phyloP scores from a whole-genome alignment of 495 filamentous ascomycete genomes.

The Terfezia claveryi region DNA sequence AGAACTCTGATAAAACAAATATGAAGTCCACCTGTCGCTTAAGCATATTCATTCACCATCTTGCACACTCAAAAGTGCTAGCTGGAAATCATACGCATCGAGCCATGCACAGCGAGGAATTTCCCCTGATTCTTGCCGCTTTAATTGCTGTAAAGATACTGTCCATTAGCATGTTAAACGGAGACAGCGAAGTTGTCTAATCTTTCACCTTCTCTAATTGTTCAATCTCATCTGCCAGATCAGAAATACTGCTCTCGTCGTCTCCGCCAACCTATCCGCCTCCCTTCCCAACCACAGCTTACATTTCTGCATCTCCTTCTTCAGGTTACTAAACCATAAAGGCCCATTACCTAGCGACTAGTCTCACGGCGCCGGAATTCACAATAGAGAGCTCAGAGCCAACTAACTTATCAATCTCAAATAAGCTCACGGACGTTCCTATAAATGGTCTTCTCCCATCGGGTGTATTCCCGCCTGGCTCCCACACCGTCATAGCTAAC shows the following conservation, averaged over 20 bases:
- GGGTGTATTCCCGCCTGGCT: slow-evolving; percentile 58
- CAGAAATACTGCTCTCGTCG: slow-evolving; percentile 36
- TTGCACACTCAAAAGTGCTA: slow-evolving; percentile 39
- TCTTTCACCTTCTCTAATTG: slow-evolving; percentile 17
- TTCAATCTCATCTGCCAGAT: slow-evolving; percentile 28
- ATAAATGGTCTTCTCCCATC: slow-evolving; percentile 33
- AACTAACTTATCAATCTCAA: slow-evolving; percentile 60
- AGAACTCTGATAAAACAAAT: slow-evolving; percentile 65
- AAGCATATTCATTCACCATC: slow-evolving; percentile 48
- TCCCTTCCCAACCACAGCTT: slow-evolving; percentile 55
- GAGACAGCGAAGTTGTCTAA: not conserved
- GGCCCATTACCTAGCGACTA: no score
- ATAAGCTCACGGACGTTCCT: slow-evolving; percentile 73
- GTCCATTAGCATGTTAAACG: not conserved
- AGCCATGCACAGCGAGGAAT: slow-evolving; percentile 85
- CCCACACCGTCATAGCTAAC: slow-evolving; percentile 88
- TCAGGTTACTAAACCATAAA: slow-evolving; percentile 30
- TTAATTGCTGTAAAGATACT: slow-evolving; percentile 39
- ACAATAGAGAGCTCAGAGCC: no score
- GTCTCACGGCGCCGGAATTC: not conserved
- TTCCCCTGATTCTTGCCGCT: slow-evolving; percentile 95
- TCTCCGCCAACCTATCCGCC: slow-evolving; percentile 67
- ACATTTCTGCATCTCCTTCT: slow-evolving; percentile 85
- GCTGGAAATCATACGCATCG: slow-evolving; percentile 92
- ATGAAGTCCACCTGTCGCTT: slow-evolving; percentile 78